These are phyloP conservation scores for Houttuynia cordata DNA, from an alignment of 164 flowering plant species.

Conservation along the genomic window DNA sequence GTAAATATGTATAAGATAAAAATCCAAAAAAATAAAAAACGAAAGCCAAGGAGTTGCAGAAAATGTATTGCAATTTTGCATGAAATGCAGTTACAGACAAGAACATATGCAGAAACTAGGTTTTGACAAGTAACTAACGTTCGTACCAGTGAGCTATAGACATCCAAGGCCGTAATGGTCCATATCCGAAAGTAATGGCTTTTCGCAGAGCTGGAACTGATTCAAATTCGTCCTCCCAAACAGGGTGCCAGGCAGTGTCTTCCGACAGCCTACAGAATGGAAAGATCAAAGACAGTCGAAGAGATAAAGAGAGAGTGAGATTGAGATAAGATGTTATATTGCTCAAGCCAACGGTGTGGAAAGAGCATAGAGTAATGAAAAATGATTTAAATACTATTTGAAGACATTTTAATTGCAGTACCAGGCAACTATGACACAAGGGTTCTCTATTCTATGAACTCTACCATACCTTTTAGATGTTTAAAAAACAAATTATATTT, in stretches of 20 bases:
- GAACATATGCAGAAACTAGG: neutral
- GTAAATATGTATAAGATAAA: neutral
- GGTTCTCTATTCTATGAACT: too few species aligned
- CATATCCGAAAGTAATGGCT: slow-evolving; percentile 69
- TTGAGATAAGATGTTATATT: neutral
- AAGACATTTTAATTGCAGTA: too few species aligned
- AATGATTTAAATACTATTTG: too few species aligned
- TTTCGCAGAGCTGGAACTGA: slow-evolving; percentile 45
- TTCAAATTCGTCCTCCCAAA: slow-evolving; percentile 50
- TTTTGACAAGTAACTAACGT: neutral
- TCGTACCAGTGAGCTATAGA: slow-evolving; percentile 89
- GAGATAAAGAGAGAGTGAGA: neutral
- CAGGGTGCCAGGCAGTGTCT: slow-evolving; percentile 96
- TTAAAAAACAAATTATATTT: too few species aligned
- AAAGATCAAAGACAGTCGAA: too few species aligned
- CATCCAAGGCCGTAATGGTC: slow-evolving; percentile 84
- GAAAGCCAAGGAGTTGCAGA: too few species aligned
- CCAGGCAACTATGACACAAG: too few species aligned
- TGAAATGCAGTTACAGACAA: too few species aligned
- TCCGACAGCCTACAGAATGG: slow-evolving; percentile 42
- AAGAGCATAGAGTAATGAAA: too few species aligned
- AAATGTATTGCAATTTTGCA: too few species aligned
- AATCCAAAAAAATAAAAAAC: neutral
- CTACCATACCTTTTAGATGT: too few species aligned
- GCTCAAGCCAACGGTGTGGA: neutral